A percentile compares a stretch with the other conserved stretches of the same genome.
These are phyloP conservation scores for Pochonia chlamydosporia DNA, from an alignment of 2,329 filamentous ascomycete genomes.

Conservation along the genomic window DNA sequence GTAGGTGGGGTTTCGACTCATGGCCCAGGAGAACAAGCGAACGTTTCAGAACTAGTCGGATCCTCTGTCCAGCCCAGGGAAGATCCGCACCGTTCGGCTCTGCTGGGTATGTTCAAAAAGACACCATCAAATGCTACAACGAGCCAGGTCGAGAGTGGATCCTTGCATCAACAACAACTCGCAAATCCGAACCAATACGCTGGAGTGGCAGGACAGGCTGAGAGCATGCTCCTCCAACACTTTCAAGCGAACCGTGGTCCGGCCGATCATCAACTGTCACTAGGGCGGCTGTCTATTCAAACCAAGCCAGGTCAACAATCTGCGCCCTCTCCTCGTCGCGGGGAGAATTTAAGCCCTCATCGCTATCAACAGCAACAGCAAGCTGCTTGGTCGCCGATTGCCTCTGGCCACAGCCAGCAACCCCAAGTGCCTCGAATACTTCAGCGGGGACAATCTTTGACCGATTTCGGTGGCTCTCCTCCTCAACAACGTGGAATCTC, in stretches of 20 bases:
- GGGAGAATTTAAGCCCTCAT: neutral
- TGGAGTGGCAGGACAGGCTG: neutral
- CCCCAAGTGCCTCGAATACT: slow-evolving; percentile 27
- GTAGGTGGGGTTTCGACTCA: neutral
- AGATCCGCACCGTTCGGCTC: slow-evolving; percentile 38
- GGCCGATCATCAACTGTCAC: slow-evolving; percentile 6
- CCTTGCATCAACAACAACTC: neutral
- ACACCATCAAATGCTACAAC: slow-evolving; percentile 9
- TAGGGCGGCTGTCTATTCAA: slow-evolving; percentile 17
- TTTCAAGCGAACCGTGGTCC: neutral
- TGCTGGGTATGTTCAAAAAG: slow-evolving; percentile 51
- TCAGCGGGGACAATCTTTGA: slow-evolving; percentile 26
- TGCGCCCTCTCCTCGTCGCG: slow-evolving; percentile 10
- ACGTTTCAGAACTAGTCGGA: slow-evolving; percentile 21
- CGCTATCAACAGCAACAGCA: slow-evolving; percentile 9
- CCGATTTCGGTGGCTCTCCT: slow-evolving; percentile 9
- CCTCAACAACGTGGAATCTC: slow-evolving; percentile 10
- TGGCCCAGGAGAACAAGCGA: slow-evolving; percentile 7
- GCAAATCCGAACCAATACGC: neutral
- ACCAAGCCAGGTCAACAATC: slow-evolving; percentile 9
- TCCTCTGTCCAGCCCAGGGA: slow-evolving; percentile 16
- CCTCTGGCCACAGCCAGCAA: neutral
- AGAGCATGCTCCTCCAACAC: neutral
- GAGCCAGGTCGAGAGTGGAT: neutral
- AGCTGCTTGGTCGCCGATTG: slow-evolving; percentile 1